Evolutionary conservation across 495 filamentous ascomycete species (phyloP).

Genomic region (Aspergillus egyptiacus): DNA sequence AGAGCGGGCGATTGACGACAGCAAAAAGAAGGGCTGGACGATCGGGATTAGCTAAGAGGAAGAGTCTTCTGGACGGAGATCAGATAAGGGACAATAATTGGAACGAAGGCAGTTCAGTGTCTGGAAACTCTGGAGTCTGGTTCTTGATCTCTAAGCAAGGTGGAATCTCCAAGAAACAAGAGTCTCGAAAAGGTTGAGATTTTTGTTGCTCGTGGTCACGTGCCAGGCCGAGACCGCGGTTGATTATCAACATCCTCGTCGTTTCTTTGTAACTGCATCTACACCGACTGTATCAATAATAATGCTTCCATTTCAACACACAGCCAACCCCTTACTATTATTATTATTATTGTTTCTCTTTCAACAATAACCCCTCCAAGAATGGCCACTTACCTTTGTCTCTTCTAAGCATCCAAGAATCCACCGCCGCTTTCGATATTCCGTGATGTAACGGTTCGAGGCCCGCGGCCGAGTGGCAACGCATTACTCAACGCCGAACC

Average conservation of each 20-base stretch:
- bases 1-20: constrained; percentile 4
- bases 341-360: not conserved
- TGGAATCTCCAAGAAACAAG: not conserved
- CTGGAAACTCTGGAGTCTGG: not conserved
- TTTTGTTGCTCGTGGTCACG: constrained; percentile 12
- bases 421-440: too few relatives aligned
- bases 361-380: not conserved
- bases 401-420: constrained; percentile 20
- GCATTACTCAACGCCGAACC: too few relatives aligned
- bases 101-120: not conserved
- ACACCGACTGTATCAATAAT: constrained; percentile 1
- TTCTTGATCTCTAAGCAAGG: constrained; percentile 6
- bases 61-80: constrained; percentile 10
- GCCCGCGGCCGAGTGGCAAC: constrained; percentile 3
- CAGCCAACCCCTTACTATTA: constrained; percentile 11
- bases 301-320: constrained; percentile 20
- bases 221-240: constrained; percentile 16
- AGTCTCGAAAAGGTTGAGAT: too few relatives aligned
- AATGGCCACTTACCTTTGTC: constrained; percentile 27
- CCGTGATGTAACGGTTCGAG: too few relatives aligned
- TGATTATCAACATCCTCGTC: constrained; percentile 13
- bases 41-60: constrained; percentile 19
- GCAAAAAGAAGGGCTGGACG: constrained; percentile 17
- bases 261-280: not conserved
- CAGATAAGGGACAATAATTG: not conserved